Percentiles rank a stretch among this genome's conserved stretches.
Conservation (phyloP, 2,329 filamentous ascomycete genomes). For the Pyricularia grisea region DNA sequence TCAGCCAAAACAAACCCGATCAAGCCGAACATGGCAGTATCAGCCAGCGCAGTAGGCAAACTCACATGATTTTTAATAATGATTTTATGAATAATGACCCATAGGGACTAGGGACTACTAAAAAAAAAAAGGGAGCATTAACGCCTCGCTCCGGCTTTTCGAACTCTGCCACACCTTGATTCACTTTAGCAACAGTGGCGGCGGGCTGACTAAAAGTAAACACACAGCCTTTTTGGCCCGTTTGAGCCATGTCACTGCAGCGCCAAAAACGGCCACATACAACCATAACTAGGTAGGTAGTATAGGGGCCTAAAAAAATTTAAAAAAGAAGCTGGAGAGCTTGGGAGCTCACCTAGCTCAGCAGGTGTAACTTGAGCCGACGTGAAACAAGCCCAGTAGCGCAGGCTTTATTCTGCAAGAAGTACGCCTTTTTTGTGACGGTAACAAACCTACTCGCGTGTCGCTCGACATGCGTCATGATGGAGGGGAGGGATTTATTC, state of each 20-base stretch:
- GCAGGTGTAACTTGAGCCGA: not conserved
- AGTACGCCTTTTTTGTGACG: not conserved
- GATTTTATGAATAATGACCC: not conserved
- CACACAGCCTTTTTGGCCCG: not conserved
- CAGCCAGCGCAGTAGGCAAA: not conserved
- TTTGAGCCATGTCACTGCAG: not conserved
- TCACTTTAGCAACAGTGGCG: not conserved
- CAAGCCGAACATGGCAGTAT: not conserved
- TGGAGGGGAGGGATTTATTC: not conserved
- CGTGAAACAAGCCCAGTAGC: not conserved
- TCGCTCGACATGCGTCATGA: not conserved
- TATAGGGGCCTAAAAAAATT: not conserved
- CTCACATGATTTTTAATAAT: not conserved
- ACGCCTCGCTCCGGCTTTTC: not conserved
- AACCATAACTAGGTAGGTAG: too few species aligned
- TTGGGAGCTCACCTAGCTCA: not conserved
- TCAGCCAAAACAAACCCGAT: not conserved
- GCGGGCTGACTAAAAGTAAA: not conserved
- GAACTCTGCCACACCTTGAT: not conserved
- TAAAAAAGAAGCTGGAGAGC: not conserved
- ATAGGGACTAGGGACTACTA: not conserved
- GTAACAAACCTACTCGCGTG: not conserved
- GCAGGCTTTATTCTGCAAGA: not conserved
- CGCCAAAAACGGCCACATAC: not conserved
- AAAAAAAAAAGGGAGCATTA: not conserved